These are phyloP conservation scores for Pythium rhizo-oryzae DNA, from an alignment of 352 stramenopile species.

Conservation along the genomic window DNA sequence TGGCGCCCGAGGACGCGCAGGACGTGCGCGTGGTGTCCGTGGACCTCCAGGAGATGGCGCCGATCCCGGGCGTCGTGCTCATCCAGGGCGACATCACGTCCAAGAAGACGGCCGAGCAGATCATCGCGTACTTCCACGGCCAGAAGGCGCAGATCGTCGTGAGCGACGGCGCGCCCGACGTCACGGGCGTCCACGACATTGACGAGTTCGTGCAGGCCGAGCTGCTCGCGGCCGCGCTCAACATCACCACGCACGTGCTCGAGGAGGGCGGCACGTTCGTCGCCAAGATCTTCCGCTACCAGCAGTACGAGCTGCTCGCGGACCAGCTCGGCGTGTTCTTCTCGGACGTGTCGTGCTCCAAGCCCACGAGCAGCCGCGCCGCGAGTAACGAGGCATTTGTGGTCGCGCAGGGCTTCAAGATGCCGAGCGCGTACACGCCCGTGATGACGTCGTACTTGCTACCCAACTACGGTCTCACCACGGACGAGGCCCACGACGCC, in stretches of 20 bases:
- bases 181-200: slow-evolving; percentile 86
- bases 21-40: slow-evolving; percentile 93
- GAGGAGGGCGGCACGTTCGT: slow-evolving; percentile 78
- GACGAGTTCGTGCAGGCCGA: slow-evolving; percentile 86
- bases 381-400: slow-evolving; percentile 97
- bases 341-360: slow-evolving; percentile 93
- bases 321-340: slow-evolving; percentile 97
- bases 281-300: slow-evolving; percentile 89
- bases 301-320: slow-evolving; percentile 96
- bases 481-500: slow-evolving; percentile 52
- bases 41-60: slow-evolving; percentile 96
- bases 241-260: slow-evolving; percentile 80
- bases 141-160: slow-evolving; percentile 97
- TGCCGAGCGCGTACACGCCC: slow-evolving; percentile 76
- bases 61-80: slow-evolving; percentile 85
- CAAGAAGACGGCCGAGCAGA: slow-evolving; percentile 69
- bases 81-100: slow-evolving; percentile 86
- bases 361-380: slow-evolving; percentile 96
- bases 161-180: slow-evolving; percentile 98
- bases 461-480: slow-evolving; percentile 56
- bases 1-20: slow-evolving; percentile 28
- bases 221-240: slow-evolving; percentile 79
- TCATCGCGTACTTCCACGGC: slow-evolving; percentile 67
- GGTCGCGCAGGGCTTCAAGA: slow-evolving; percentile 94
- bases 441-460: slow-evolving; percentile 88